Conservation (phyloP, 1,284 basidiomycete species). For the Sporisorium reilianum region DNA sequence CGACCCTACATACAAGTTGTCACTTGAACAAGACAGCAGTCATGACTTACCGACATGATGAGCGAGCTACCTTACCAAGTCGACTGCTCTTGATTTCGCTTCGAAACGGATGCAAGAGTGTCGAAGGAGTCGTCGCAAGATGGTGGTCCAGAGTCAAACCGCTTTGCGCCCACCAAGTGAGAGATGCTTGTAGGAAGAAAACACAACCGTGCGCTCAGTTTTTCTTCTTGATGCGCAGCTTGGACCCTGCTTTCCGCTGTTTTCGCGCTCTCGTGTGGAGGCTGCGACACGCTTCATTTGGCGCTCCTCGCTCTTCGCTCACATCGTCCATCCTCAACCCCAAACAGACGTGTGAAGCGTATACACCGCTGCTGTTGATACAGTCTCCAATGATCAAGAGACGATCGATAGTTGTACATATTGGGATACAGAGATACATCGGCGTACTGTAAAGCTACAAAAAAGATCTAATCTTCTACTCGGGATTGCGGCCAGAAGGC, state of each 20-base stretch:
- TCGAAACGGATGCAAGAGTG: not conserved
- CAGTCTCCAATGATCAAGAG: not conserved
- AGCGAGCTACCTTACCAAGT: not conserved
- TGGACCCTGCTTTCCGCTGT: not conserved
- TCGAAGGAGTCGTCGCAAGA: not conserved
- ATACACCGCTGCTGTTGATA: not conserved
- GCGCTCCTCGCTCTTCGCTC: not conserved
- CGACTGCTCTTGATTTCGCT: not conserved
- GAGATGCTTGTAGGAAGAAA: not conserved
- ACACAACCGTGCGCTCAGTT: not conserved
- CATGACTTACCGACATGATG: conserved; percentile 10
- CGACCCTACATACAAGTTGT: not conserved
- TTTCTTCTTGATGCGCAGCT: not conserved
- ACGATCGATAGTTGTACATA: not conserved
- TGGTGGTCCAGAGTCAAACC: not conserved
- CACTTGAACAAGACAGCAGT: too few species aligned
- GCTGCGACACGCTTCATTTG: not conserved
- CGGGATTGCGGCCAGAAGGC: conserved; percentile 12
- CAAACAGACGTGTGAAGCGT: not conserved
- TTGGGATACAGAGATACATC: not conserved
- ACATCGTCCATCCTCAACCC: not conserved
- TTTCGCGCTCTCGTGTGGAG: not conserved
- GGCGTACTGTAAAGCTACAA: not conserved
- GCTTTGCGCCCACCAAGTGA: not conserved
- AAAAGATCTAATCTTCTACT: conserved; percentile 14